Conservation (phyloP, 768 basidiomycete species). For the Psilocybe tampanensis region DNA sequence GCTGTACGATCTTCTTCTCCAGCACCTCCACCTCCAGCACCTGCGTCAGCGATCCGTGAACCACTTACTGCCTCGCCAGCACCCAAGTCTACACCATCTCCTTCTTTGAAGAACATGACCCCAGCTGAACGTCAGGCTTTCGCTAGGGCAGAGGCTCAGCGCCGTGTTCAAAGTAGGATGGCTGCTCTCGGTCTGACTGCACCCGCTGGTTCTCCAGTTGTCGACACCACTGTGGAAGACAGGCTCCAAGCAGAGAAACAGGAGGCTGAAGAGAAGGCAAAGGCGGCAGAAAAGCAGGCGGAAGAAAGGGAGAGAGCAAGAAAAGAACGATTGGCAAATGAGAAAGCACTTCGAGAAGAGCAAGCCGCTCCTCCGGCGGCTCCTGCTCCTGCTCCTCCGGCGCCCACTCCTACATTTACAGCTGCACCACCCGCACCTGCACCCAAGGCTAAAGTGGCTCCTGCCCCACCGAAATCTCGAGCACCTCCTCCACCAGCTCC, state of each 20-base stretch:
- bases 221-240: conserved; percentile 85
- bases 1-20: conserved; percentile 54
- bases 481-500: conserved; percentile 11
- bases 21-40: conserved; percentile 55
- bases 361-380: conserved; percentile 28
- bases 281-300: conserved; percentile 76
- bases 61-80: conserved; percentile 57
- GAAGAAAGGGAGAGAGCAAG: conserved; percentile 78
- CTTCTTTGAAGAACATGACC: conserved; percentile 77
- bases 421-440: conserved; percentile 42
- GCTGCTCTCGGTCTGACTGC: conserved; percentile 77
- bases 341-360: conserved; percentile 63
- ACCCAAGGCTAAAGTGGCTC: conserved; percentile 14
- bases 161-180: conserved; percentile 83
- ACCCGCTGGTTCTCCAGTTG: conserved; percentile 42
- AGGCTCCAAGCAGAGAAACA: conserved; percentile 83
- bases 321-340: conserved; percentile 72
- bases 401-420: conserved; percentile 34
- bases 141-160: conserved; percentile 77
- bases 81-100: conserved; percentile 54
- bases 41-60: conserved; percentile 37
- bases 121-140: conserved; percentile 80
- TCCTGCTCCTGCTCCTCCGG: conserved; percentile 30
- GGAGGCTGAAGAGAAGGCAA: conserved; percentile 88
- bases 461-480: conserved; percentile 15